Percentiles rank a stretch among this genome's conserved stretches.
Conservation (phyloP, 2,329 filamentous ascomycete genomes). For the Knufia fluminis region DNA sequence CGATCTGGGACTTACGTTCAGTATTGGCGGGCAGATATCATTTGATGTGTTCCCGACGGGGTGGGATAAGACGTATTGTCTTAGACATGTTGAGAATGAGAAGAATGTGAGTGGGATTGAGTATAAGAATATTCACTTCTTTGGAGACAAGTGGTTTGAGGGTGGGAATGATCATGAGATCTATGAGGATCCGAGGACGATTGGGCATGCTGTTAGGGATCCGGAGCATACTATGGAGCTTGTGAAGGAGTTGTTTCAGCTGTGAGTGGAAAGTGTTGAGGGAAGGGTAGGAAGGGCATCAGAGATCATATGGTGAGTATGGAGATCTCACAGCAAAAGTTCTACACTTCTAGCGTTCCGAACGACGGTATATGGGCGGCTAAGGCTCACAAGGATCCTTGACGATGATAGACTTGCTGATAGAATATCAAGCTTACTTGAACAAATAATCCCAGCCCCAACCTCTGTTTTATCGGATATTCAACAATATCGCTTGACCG, state of each 20-base stretch:
- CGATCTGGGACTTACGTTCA: conserved; percentile 79
- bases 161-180: conserved; percentile 97
- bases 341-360: too few species aligned
- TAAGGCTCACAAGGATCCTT: too few species aligned
- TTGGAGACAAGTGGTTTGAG: conserved; percentile 86
- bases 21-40: conserved; percentile 93
- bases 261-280: too few species aligned
- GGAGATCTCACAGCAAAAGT: too few species aligned
- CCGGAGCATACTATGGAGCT: conserved; percentile 75
- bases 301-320: too few species aligned
- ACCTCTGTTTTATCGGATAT: too few species aligned
- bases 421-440: too few species aligned
- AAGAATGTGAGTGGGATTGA: conserved; percentile 53
- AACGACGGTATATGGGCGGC: too few species aligned
- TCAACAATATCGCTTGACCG: too few species aligned
- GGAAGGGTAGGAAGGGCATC: too few species aligned
- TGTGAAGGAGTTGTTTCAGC: conserved; percentile 70
- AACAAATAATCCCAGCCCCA: too few species aligned
- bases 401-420: too few species aligned
- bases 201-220: conserved; percentile 71
- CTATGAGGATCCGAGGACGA: conserved; percentile 68
- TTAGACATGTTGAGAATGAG: conserved; percentile 76
- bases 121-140: conserved; percentile 92
- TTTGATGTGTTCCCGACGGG: conserved; percentile 95
- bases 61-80: conserved; percentile 98